Percentiles rank a stretch among this genome's conserved stretches.
phyloP scores from a whole-genome alignment of 192 early-diverging fungal genomes.

The Coemansia erecta region DNA sequence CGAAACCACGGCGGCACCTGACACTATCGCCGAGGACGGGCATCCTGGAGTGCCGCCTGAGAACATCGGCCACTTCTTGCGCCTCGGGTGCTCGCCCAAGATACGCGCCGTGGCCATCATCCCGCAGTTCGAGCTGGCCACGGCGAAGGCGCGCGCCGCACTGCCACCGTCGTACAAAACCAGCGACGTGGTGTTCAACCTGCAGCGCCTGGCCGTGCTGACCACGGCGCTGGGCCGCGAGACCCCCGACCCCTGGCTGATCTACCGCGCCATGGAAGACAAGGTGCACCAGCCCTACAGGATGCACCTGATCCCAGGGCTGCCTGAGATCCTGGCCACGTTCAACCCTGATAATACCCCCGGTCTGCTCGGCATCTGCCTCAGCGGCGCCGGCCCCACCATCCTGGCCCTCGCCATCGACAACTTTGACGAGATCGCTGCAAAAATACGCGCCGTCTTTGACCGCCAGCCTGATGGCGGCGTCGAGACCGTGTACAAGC shows the following conservation, averaged over 20 bases:
- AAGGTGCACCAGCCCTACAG: slow-evolving; percentile 96
- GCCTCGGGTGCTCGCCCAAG: slow-evolving; percentile 63
- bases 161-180: slow-evolving; percentile 75
- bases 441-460: slow-evolving; percentile 36
- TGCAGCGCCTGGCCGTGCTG: slow-evolving; percentile 93
- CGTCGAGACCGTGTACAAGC: slow-evolving; percentile 40
- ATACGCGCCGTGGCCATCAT: slow-evolving; percentile 76
- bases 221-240: slow-evolving; percentile 73
- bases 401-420: slow-evolving; percentile 83
- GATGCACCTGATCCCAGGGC: slow-evolving; percentile 89
- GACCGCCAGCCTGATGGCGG: slow-evolving; percentile 37
- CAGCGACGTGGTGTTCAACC: slow-evolving; percentile 86
- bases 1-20: slow-evolving; percentile 21
- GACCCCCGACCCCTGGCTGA: slow-evolving; percentile 70
- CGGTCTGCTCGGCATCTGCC: slow-evolving; percentile 87
- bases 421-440: slow-evolving; percentile 85
- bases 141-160: slow-evolving; percentile 85
- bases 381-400: slow-evolving; percentile 96
- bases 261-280: slow-evolving; percentile 94
- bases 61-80: slow-evolving; percentile 69
- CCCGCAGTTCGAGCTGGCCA: slow-evolving; percentile 92
- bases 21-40: slow-evolving; percentile 16
- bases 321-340: slow-evolving; percentile 78
- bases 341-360: slow-evolving; percentile 72
- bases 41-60: slow-evolving; percentile 51